These are phyloP conservation scores for Colletotrichum tropicicola DNA, from an alignment of 2,329 filamentous ascomycete genomes.

Conservation along the genomic window DNA sequence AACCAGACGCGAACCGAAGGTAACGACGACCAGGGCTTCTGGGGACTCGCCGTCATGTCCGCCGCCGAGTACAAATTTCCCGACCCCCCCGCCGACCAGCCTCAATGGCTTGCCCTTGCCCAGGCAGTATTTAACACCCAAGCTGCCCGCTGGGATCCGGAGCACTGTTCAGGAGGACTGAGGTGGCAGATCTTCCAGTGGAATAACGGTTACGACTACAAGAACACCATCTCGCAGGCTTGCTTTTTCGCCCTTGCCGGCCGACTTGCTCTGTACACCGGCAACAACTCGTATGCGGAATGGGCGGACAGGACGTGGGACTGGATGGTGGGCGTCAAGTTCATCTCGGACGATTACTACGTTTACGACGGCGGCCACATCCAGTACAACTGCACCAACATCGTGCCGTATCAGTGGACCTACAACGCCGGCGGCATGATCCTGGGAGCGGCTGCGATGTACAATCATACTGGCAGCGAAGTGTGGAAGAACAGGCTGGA, in stretches of 20 bases:
- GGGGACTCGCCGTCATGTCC: constrained; percentile 75
- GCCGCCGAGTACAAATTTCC: constrained; percentile 76
- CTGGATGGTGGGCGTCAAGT: constrained; percentile 67
- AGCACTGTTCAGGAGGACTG: constrained; percentile 77
- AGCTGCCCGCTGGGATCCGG: constrained; percentile 74
- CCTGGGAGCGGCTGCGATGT: constrained; percentile 74
- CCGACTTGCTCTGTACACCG: constrained; percentile 79
- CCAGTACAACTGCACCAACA: constrained; percentile 62
- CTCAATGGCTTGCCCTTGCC: constrained; percentile 76
- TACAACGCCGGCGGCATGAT: constrained; percentile 76
- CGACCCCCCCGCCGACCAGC: constrained; percentile 63
- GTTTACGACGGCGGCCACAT: constrained; percentile 71
- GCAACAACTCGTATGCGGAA: constrained; percentile 78
- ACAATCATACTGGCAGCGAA: constrained; percentile 64
- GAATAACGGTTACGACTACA: constrained; percentile 85
- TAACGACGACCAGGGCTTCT: constrained; percentile 81
- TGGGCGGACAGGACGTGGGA: constrained; percentile 81
- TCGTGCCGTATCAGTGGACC: constrained; percentile 72
- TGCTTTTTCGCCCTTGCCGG: constrained; percentile 72
- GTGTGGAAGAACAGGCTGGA: constrained; percentile 68
- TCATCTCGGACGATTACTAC: constrained; percentile 68
- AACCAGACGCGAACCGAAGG: constrained; percentile 76
- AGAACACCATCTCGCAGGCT: constrained; percentile 70
- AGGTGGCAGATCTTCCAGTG: constrained; percentile 88
- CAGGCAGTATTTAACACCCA: constrained; percentile 87